Base-by-base conservation (phyloP, 2,329 filamentous ascomycete genomes). In the Microcera coccophila region DNA sequence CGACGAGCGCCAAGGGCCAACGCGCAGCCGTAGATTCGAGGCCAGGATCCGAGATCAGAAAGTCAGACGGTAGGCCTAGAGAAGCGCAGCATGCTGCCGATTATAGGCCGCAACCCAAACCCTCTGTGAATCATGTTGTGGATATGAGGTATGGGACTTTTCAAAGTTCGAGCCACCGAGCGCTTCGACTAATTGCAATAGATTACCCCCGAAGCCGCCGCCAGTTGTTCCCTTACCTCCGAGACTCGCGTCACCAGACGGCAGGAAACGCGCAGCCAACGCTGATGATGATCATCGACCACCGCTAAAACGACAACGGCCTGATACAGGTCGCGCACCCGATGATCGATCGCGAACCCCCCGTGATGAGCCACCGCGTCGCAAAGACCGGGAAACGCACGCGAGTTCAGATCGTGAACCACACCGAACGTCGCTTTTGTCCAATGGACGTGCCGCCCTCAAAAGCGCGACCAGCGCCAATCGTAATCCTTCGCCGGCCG, bases 251-350 rank as follows among this genome's bases (percentile, higher is more conserved):
- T 73, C 66, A 29, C 71, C 67, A 7, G 70, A 73, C 38, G 69
- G 58, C 47, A 73, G 68, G 52, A 78, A 77, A 61, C 73, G 74
- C 31, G 47, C 57, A 10, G 59, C 64, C 12, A 74, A 78, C 14
- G 38, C 49, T 5, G 71, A 76, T 16, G 72, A 74, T 19, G 65
- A 68, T 22, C 45, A 55, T 18, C 68, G 73, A 41, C 64, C 69
- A 41, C 64, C 69, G 2, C 64, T 63, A 40, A 80, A 79, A 58
- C 70, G 75, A 42, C 58, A 62, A 18, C 72, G 65, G 44, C 59
- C 69, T 16, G 74, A 75, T 18, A 43, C 57, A 12, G 47, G 53
- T 42, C 63, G 61, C 31, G 47, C 52, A 17, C 38, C 45, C 29
- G 67, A 68, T 29, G 64, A 67, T 11, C 56, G 61, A 39, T 51